Evolutionary conservation across 73 alveolate genomes (phyloP), one percentile per base, ranked within the genome.

Genomic region (Tetrahymena elliotti): DNA sequence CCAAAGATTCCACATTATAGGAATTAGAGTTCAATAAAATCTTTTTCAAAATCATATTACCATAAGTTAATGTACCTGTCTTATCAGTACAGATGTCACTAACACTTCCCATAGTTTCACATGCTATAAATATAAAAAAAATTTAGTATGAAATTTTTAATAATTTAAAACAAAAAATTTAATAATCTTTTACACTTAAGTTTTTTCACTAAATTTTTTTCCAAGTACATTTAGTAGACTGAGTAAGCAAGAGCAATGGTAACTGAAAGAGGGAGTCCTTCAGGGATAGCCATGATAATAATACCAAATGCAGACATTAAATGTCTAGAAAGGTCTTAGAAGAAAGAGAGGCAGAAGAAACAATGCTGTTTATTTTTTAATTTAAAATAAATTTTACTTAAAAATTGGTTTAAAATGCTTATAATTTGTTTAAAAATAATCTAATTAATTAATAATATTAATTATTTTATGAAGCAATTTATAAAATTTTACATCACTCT

Each of bases 41-140:
- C 13, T 53, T 84, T 18, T 84, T 94, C 93, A 94, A 38, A 94
- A 34, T 37, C 96, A 94, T 94, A 40, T 94, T 94, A 88, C 93
- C 93, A 84, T 94, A 92, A 12, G 99, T 98, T 38, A 98, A 95
- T 0, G 99, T 98, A 33, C 99, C 99, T 22, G 99, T 98, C 93
- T 98, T 98, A 95, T 98, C 99, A 54, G 99, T 94, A 82, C 98
- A 95, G 83, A 98, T 93, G 93, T 98, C 98, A 47, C 95, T 95
- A 8, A 98, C 99, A 36, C 99, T 99, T 20, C 99, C 99, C 99
- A 98, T 98, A 34, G 98, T 98, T 96, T 98, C 99, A 54, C 99
- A 96, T 4, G 99, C 99, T 88, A 18, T 68, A 22, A 4, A 18
- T 68, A 7, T 9, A 18, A 52, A 9, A 52, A 27, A 27, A 31